phyloP scores from a whole-genome alignment of 1,284 basidiomycete species.

The Puccinia polysora region DNA sequence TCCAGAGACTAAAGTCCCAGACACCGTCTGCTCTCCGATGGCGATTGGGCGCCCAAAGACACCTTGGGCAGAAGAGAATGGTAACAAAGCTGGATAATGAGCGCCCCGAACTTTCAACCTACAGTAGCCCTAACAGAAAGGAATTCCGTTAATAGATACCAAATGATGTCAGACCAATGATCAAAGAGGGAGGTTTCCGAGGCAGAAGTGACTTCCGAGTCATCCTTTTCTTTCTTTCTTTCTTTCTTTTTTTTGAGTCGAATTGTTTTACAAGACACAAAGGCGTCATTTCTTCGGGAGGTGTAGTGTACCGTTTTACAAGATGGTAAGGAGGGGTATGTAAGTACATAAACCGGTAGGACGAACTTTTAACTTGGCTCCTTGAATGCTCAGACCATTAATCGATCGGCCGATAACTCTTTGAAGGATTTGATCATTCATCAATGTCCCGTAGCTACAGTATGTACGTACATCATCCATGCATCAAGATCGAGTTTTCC shows the following conservation, averaged over 20 bases:
- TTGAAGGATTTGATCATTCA: conserved; percentile 11
- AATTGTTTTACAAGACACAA: too few species aligned
- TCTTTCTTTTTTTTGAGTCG: too few species aligned
- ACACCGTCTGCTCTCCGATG: conserved; percentile 11
- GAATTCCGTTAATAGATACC: not conserved
- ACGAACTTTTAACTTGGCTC: conserved; percentile 1
- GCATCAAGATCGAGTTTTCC: too few species aligned
- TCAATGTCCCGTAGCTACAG: conserved; percentile 34
- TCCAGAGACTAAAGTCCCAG: conserved; percentile 5
- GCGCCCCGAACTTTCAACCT: conserved; percentile 19
- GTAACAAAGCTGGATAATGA: conserved; percentile 18
- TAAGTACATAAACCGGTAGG: not conserved
- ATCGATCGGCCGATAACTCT: conserved; percentile 12
- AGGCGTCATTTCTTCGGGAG: too few species aligned
- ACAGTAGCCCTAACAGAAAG: conserved; percentile 3
- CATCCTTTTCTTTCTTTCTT: too few species aligned
- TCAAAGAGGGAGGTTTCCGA: too few species aligned
- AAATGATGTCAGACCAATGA: not conserved
- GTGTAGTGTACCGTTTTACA: not conserved
- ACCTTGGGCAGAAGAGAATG: conserved; percentile 4
- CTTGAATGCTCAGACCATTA: not conserved
- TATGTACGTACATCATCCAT: too few species aligned
- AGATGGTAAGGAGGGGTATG: too few species aligned
- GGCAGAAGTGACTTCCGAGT: too few species aligned
- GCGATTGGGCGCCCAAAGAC: not conserved